Conservation (phyloP, 371 early-diverging fungal species). For the Mortierella sp. region DNA sequence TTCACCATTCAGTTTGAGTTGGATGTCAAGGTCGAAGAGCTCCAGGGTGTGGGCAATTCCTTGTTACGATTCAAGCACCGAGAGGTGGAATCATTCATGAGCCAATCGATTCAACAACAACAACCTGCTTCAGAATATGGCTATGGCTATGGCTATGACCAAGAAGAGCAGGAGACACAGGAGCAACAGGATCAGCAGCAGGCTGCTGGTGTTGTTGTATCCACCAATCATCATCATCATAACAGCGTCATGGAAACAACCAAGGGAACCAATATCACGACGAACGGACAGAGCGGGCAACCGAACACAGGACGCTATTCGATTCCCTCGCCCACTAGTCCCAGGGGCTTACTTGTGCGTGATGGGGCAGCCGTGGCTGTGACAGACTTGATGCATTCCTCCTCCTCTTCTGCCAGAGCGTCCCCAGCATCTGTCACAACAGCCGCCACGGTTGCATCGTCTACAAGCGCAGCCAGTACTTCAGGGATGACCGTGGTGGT, state of each 20-base stretch:
- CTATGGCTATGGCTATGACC: too few species aligned
- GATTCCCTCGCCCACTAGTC: constrained; percentile 1
- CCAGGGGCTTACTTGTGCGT: too few species aligned
- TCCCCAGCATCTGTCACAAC: not conserved
- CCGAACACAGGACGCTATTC: not conserved
- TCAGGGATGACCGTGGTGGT: constrained; percentile 11
- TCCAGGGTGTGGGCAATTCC: constrained; percentile 35
- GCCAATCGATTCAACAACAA: too few species aligned
- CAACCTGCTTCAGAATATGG: too few species aligned
- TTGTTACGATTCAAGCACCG: constrained; percentile 25
- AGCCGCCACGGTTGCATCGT: constrained; percentile 2
- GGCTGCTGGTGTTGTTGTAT: constrained; percentile 4
- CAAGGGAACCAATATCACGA: not conserved
- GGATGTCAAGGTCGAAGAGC: constrained; percentile 60
- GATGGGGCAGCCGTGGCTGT: too few species aligned
- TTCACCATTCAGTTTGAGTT: constrained; percentile 86
- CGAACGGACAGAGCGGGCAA: too few species aligned
- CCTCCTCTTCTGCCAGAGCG: too few species aligned
- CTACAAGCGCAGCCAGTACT: not conserved
- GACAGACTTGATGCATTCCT: not conserved
- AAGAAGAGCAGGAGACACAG: constrained; percentile 3
- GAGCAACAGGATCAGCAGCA: constrained; percentile 3
- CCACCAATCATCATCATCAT: too few species aligned
- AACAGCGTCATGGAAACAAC: too few species aligned
- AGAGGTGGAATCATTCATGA: constrained; percentile 1